These are phyloP conservation scores for Phytophthora meadii DNA, from an alignment of 352 stramenopile genomes.

Conservation along the genomic window DNA sequence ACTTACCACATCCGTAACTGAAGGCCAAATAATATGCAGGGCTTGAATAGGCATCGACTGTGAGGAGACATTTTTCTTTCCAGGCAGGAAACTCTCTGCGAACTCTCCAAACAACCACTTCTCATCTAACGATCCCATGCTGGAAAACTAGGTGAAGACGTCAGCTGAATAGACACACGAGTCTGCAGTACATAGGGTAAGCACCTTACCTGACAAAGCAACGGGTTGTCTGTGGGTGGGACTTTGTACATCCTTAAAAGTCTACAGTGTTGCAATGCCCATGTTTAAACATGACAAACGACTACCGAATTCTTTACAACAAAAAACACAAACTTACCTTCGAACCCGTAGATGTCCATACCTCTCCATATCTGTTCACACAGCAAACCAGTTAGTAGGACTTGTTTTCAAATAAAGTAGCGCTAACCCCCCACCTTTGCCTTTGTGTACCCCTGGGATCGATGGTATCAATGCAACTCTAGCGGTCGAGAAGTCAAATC, in stretches of 20 bases:
- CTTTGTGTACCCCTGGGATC: slow-evolving; percentile 73
- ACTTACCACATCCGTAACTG: slow-evolving; percentile 79
- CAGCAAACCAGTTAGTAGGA: too few species aligned
- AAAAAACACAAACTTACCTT: slow-evolving; percentile 37
- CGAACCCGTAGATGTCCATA: slow-evolving; percentile 82
- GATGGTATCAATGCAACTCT: slow-evolving; percentile 69
- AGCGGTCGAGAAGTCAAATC: slow-evolving; percentile 73
- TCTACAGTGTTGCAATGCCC: slow-evolving; percentile 22
- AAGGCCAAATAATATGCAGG: slow-evolving; percentile 85
- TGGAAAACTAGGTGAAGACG: slow-evolving; percentile 65
- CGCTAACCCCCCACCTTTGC: slow-evolving; percentile 46
- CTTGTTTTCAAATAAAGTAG: too few species aligned
- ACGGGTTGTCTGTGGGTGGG: slow-evolving; percentile 58
- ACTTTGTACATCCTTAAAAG: slow-evolving; percentile 60
- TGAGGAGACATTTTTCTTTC: slow-evolving; percentile 42
- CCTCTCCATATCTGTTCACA: slow-evolving; percentile 75
- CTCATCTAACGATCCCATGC: slow-evolving; percentile 79
- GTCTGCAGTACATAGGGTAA: too few species aligned
- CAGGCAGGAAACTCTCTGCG: slow-evolving; percentile 59
- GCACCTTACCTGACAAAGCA: slow-evolving; percentile 66
- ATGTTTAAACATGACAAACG: slow-evolving; percentile 5
- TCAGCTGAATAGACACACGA: too few species aligned
- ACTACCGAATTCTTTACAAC: not conserved
- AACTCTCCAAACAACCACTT: slow-evolving; percentile 89
- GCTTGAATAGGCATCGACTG: slow-evolving; percentile 50